phyloP scores from a whole-genome alignment of 1,284 basidiomycete genomes.

The Cryptococcus depauperatus region DNA sequence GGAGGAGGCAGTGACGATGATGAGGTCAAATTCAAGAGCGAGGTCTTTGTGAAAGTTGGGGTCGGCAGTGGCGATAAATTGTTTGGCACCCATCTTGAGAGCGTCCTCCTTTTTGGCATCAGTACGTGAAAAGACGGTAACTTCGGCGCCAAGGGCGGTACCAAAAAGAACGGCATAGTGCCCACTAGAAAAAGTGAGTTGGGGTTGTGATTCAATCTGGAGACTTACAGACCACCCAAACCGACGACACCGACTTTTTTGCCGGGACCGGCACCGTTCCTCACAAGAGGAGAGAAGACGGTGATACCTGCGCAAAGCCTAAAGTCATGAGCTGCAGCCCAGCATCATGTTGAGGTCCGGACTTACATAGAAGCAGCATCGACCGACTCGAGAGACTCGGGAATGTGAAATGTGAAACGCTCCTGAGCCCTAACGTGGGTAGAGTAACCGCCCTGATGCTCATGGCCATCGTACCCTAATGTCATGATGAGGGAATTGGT shows the following conservation, averaged over 20 bases:
- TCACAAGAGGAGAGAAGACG: conserved; percentile 57
- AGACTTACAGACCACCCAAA: conserved; percentile 51
- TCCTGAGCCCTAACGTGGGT: conserved; percentile 57
- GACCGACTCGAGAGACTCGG: conserved; percentile 53
- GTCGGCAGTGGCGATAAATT: conserved; percentile 49
- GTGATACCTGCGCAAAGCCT: conserved; percentile 58
- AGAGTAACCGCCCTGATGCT: conserved; percentile 51
- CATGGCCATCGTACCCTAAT: conserved; percentile 26
- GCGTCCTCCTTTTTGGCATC: conserved; percentile 55
- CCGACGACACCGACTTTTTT: conserved; percentile 62
- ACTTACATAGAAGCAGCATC: conserved; percentile 48
- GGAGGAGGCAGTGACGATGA: conserved; percentile 52
- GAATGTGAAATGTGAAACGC: conserved; percentile 61
- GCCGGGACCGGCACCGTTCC: conserved; percentile 57
- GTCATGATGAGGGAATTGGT: too few relatives aligned
- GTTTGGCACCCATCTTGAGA: conserved; percentile 53
- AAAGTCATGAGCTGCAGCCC: neutral
- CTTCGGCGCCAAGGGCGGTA: conserved; percentile 54
- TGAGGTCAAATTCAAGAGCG: conserved; percentile 52
- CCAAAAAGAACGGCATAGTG: conserved; percentile 56
- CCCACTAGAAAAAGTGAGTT: conserved; percentile 25
- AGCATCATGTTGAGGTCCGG: neutral
- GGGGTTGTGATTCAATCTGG: neutral
- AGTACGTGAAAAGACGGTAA: conserved; percentile 60
- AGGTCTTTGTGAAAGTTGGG: conserved; percentile 47